Base-by-base conservation (phyloP, 768 basidiomycete genomes). In the Chiua virens region DNA sequence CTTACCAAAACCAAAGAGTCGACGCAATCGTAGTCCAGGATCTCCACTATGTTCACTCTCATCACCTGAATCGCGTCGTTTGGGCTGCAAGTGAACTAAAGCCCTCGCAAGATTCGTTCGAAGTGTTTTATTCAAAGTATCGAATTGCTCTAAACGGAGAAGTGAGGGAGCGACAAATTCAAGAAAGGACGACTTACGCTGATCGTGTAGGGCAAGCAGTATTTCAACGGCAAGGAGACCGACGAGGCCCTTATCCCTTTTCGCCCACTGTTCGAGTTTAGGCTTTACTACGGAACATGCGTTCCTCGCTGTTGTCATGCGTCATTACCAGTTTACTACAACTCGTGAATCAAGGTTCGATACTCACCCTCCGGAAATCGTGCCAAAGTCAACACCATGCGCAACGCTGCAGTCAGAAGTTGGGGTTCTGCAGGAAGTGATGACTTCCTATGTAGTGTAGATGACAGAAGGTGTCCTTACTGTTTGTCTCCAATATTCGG, bases 141-240 rank as follows among this genome's bases (percentile, higher is more conserved):
- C 25, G 4, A 62, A 30, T 42, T 28, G 49, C 0, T 25, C 63
- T 64, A 9, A 22, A 43, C 18, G 1, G 3, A 8, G 35, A 35
- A 3, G 27, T 41, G 20, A 35, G 22, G 3, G 37, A 27, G 2
- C n/a, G 3, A 6, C 18, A 14, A n/a, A 11, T n/a, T n/a, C n/a
- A n/a, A n/a, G n/a, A n/a, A n/a, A n/a, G n/a, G n/a, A n/a, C n/a
- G n/a, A n/a, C n/a, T 1, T 43, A 54, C 63, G 23, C 25, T 3
- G 47, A 25, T 57, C 34, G 3, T 52, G 53, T 7, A 66, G 38
- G 5, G 36, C 48, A 28, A 66, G 53, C 5, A 46, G 38, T 45
- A 63, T 52, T 20, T 63, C 61, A 2, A 60, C 58, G 14, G 63
- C 58, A 3, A 64, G 52, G 18, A 49, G 50, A 32, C 63, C 60